Evolutionary conservation across 768 basidiomycete genomes (phyloP).

Genomic region (Mycena olivaceomarginata): DNA sequence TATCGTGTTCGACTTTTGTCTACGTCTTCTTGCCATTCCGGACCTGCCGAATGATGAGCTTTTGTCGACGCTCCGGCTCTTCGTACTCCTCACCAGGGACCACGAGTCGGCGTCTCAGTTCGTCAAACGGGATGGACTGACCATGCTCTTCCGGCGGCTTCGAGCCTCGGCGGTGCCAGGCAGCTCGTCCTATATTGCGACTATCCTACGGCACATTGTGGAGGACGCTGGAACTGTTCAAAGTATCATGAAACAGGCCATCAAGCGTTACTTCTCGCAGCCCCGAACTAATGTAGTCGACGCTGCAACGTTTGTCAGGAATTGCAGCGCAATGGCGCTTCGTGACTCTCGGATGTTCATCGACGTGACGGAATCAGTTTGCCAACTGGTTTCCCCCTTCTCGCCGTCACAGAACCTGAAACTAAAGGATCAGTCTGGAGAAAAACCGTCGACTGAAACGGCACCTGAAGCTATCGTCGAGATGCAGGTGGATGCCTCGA

Average conservation of each 20-base stretch:
- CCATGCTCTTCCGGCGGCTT: constrained; percentile 80
- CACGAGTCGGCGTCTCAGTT: constrained; percentile 79
- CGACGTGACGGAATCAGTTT: constrained; percentile 80
- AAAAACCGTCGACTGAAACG: constrained; percentile 46
- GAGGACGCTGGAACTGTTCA: constrained; percentile 84
- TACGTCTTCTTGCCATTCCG: constrained; percentile 80
- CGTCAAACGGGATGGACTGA: constrained; percentile 79
- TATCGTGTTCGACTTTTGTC: constrained; percentile 85
- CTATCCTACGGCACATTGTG: constrained; percentile 93
- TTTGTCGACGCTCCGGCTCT: constrained; percentile 85
- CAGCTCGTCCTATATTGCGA: constrained; percentile 89
- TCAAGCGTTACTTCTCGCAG: constrained; percentile 87
- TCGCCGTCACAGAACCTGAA: constrained; percentile 74
- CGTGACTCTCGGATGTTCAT: constrained; percentile 89
- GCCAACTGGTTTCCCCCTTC: constrained; percentile 83
- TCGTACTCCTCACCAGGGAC: constrained; percentile 91
- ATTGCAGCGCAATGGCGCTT: constrained; percentile 86
- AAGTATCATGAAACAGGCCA: constrained; percentile 86
- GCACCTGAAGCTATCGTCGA: constrained; percentile 58
- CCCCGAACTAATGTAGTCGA: constrained; percentile 83
- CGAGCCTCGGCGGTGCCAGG: constrained; percentile 76
- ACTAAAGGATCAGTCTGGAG: constrained; percentile 65
- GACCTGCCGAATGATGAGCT: constrained; percentile 88
- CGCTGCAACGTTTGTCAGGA: constrained; percentile 82
- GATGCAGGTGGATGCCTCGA: constrained; percentile 76